Evolutionary conservation across 441 rosid species (phyloP).

Genomic region (Metrosideros polymorpha): DNA sequence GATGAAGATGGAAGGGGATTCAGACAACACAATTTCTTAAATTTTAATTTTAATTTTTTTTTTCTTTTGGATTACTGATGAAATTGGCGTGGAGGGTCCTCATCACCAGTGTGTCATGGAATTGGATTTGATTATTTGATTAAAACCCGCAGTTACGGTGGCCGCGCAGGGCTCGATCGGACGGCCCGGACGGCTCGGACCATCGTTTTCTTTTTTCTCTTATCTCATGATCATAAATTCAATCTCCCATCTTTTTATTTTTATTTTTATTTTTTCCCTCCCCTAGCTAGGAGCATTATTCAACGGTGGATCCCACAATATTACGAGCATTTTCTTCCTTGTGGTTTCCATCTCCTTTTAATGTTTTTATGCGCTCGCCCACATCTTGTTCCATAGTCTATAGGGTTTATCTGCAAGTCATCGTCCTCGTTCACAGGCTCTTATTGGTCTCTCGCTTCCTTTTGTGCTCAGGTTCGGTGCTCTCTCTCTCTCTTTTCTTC

Average conservation of each 20-base stretch:
- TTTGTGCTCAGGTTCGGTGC: neutral
- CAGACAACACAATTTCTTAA: neutral
- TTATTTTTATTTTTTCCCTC: neutral
- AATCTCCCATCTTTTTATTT: neutral
- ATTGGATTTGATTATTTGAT: conserved; percentile 8
- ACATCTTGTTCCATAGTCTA: neutral
- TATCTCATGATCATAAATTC: neutral
- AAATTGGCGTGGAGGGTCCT: neutral
- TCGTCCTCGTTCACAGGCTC: neutral
- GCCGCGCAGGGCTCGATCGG: neutral
- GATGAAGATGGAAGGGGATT: no score
- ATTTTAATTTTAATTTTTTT: no score
- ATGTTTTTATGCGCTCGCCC: neutral
- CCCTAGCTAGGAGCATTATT: conserved; percentile 2
- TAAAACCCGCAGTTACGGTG: neutral
- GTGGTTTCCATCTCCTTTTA: conserved; percentile 21
- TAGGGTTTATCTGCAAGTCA: neutral
- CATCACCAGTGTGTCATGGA: conserved; percentile 21
- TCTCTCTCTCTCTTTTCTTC: neutral
- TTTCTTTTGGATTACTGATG: neutral
- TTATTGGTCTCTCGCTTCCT: neutral
- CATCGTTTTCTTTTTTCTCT: neutral
- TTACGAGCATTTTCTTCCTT: conserved; percentile 10
- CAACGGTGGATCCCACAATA: conserved; percentile 17
- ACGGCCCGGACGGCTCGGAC: neutral